Evolutionary conservation across 2,329 filamentous ascomycete genomes (phyloP).

Genomic region (Epichloe elymi): DNA sequence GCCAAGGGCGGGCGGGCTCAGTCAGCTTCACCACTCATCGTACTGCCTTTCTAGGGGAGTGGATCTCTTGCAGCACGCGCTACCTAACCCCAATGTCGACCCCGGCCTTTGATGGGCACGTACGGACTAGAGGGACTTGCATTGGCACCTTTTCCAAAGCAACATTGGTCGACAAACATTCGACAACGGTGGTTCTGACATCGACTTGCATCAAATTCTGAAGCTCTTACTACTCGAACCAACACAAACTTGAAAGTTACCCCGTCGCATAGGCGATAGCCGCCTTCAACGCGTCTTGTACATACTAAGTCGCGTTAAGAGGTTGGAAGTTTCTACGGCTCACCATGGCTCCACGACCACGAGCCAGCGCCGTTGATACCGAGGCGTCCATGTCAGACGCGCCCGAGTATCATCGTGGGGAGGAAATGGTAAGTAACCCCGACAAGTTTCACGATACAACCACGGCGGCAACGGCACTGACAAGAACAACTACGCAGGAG

Average conservation of each 20-base stretch:
- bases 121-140: conserved; percentile 18
- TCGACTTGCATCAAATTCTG: background rate
- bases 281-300: conserved; percentile 30
- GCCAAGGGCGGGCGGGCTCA: too few relatives aligned
- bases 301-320: conserved; percentile 39
- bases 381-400: conserved; percentile 53
- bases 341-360: conserved; percentile 42
- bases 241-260: background rate
- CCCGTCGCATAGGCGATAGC: conserved; percentile 3
- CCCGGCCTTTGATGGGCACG: conserved; percentile 17
- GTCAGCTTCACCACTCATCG: background rate
- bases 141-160: conserved; percentile 16
- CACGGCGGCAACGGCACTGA: background rate
- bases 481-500: conserved; percentile 26
- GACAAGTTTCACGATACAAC: background rate
- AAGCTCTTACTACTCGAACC: background rate
- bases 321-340: conserved; percentile 18
- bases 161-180: conserved; percentile 11
- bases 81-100: conserved; percentile 21
- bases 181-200: background rate
- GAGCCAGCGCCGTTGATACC: conserved; percentile 38
- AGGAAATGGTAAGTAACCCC: conserved; percentile 36
- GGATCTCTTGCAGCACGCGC: conserved; percentile 15
- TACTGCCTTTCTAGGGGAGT: conserved; percentile 8
- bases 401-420: conserved; percentile 30